Base-by-base conservation (phyloP, 2,329 filamentous ascomycete genomes). In the Penicillium griseofulvum region DNA sequence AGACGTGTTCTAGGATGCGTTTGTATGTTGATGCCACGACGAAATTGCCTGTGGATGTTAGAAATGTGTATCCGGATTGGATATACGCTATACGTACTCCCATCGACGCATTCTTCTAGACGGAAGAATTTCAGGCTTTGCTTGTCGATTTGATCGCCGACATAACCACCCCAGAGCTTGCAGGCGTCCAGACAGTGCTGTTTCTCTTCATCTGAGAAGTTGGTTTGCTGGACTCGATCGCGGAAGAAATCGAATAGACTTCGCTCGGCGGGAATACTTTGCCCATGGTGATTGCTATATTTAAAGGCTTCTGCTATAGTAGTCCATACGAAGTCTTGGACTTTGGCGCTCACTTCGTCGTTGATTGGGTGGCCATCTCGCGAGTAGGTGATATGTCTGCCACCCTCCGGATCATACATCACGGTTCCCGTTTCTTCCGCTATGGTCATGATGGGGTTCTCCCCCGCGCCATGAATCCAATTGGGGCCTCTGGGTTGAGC, bases 121-220 rank as follows among this genome's bases (percentile, higher is more conserved):
- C 82, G 85, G 65, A 87, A 86, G 68, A 83, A 87, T 63, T 80
- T 83, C 57, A 88, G 68, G 63, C 83, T 86, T 66, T 87, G 85
- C 42, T 71, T 77, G 61, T 83, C 79, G 29, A 86, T 75, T 0
- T 81, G 76, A 56, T 82, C 83, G 7, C 85, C 85, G 9, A 87
- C 81, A 67, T 87, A 87, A 0, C 81, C 80, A 36, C 84, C 85
- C 84, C 84, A 88, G 70, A 85, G 80, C 54, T 81, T 80, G 17
- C 80, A 80, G 64, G 83, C 76, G 39, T 83, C 75, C 6, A 85
- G 66, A 33, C 84, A 76, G 0, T 77, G 75, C 28, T 75, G 66
- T 54, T 80, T 76, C 56, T 80, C 81, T 31, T 70, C 54, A 56
- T 70, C 49, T 48, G 71, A 67, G 42, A 75, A 67, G 7, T 68